Evolutionary conservation across 2,329 filamentous ascomycete genomes (phyloP), one percentile per base, ranked within the genome.

Genomic region (Graphilbum ipis-grandicollis): DNA sequence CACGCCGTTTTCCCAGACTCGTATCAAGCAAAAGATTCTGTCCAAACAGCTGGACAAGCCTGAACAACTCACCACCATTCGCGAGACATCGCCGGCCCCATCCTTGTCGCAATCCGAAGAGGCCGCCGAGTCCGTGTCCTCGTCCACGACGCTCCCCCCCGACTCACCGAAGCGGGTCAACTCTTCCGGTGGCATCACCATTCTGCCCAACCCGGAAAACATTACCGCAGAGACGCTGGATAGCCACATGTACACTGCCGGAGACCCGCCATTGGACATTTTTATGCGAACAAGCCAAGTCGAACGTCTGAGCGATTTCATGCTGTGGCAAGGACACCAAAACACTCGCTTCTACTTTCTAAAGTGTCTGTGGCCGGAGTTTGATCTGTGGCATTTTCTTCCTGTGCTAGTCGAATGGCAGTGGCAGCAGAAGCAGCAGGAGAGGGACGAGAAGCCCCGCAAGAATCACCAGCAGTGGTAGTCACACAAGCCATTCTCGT

Each of bases 261-360:
- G 75, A 37, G 77, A 81, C 43, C 90, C 90, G 14, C 90, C 90
- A 1, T 62, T 96, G 31, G 90, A 98, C 51, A 68, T 98, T 12
- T 75, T 98, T 38, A 70, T 98, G 35, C 75, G 90, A 35, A 98
- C 90, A 5, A 94, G 85, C 43, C 88, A 86, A 21, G 90, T 98
- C 13, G 79, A 86, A 55, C 71, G 90, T 34, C 63, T 98, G 41
- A 94, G 85, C 52, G 90, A 98, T 54, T 98, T 96, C 50, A 90
- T 98, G 86, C 74, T 98, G 25, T 98, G 90, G 90, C 90, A 98
- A 57, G 90, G 83, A 49, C 86, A 96, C 52, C 74, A 93, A 51
- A 68, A 88, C 44, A 94, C 90, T 0, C 80, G 93, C 41, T 79
- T 98, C 44, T 83, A 92, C 41, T 98, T 96, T 53, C 59, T 94